Evolutionary conservation across 306 rosid genomes (phyloP).

Genomic region (Luffa acutangula): DNA sequence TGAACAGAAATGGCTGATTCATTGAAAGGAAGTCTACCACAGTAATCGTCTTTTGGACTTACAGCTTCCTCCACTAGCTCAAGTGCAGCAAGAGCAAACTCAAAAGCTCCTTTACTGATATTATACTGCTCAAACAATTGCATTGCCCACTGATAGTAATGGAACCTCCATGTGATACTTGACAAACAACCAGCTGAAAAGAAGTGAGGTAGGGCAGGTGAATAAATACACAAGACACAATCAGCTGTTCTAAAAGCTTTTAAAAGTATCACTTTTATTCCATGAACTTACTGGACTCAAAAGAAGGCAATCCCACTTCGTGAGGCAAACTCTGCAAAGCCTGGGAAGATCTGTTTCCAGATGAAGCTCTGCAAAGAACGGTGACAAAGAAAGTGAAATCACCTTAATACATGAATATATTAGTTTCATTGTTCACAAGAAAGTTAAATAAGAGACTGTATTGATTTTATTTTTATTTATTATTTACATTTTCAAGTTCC

Average conservation of each 20-base stretch:
- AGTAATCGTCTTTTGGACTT: slow-evolving; percentile 21
- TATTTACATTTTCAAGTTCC: not conserved
- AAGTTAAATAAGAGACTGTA: not conserved
- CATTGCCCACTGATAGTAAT: slow-evolving; percentile 92
- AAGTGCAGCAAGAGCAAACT: slow-evolving; percentile 97
- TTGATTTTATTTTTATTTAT: not conserved
- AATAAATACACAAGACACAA: not conserved
- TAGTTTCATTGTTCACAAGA: not conserved
- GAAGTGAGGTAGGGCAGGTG: slow-evolving; percentile 7
- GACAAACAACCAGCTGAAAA: slow-evolving; percentile 39
- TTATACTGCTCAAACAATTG: slow-evolving; percentile 80
- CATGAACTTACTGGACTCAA: slow-evolving; percentile 52
- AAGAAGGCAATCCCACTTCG: slow-evolving; percentile 43
- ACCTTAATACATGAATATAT: not conserved
- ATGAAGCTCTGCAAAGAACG: slow-evolving; percentile 58
- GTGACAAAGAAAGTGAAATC: slow-evolving; percentile 4
- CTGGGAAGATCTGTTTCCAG: slow-evolving; percentile 63
- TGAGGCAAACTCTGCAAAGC: slow-evolving; percentile 74
- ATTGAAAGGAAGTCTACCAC: slow-evolving; percentile 22
- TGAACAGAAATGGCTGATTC: slow-evolving; percentile 57
- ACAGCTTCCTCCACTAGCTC: slow-evolving; percentile 88
- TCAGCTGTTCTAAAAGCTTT: slow-evolving; percentile 5
- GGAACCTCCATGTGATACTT: slow-evolving; percentile 60
- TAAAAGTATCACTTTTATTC: not conserved
- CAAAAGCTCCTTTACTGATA: slow-evolving; percentile 80